These are phyloP conservation scores for Leishmania tarentolae DNA, from an alignment of 208 protist genomes.

Conservation along the genomic window DNA sequence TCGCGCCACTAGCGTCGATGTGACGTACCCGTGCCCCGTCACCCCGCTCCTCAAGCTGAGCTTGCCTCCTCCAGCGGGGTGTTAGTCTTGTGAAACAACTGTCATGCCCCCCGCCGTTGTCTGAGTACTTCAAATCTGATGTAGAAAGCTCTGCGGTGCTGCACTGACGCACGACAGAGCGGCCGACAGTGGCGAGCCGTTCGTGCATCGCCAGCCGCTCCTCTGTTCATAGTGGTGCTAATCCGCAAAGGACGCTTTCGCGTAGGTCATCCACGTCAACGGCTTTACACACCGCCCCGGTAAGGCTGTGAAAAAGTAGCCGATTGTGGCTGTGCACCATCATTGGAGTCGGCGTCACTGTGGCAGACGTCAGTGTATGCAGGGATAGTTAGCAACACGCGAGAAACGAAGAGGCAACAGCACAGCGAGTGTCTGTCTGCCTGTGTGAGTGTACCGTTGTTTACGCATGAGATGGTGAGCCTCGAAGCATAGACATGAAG, in stretches of 20 bases:
- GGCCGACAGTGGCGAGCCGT: slow-evolving; percentile 16
- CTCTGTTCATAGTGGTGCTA: slow-evolving; percentile 7
- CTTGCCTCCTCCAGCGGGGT: neutral
- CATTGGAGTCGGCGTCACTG: slow-evolving; percentile 21
- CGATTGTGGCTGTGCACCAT: slow-evolving; percentile 9
- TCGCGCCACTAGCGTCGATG: neutral
- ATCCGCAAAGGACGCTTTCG: neutral
- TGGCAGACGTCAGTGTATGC: slow-evolving; percentile 10
- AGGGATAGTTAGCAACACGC: neutral
- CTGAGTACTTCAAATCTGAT: neutral
- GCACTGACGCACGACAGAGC: slow-evolving; percentile 10
- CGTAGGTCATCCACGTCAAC: neutral
- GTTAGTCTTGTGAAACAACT: neutral
- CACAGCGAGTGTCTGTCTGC: neutral
- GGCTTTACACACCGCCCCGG: neutral
- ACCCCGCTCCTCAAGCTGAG: neutral
- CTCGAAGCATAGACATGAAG: neutral
- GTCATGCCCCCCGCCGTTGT: neutral
- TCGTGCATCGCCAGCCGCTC: slow-evolving; percentile 23
- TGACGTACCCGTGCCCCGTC: neutral
- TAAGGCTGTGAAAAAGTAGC: slow-evolving; percentile 21
- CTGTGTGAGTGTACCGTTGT: neutral
- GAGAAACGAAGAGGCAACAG: neutral
- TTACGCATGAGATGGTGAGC: neutral
- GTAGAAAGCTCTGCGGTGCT: neutral